Conservation (phyloP, 305 asterid genomes). For the Fraxinus sp. region DNA sequence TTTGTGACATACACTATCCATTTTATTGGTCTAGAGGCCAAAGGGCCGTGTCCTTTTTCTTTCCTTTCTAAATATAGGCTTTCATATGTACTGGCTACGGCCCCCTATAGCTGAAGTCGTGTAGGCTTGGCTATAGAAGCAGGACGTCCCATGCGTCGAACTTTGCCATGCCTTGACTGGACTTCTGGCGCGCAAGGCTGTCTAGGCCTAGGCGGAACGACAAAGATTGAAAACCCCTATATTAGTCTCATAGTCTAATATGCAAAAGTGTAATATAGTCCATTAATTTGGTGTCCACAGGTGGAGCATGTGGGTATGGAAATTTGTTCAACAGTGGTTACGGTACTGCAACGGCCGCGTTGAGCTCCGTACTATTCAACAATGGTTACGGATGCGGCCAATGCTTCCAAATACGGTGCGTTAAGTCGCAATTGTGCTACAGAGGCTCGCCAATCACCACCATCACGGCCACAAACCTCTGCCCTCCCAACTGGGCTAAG, state of each 20-base stretch:
- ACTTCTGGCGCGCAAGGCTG: not conserved
- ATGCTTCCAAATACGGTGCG: slow-evolving; percentile 74
- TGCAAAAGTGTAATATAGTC: not conserved
- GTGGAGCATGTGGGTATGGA: slow-evolving; percentile 94
- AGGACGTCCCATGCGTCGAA: not conserved
- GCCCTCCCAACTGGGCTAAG: slow-evolving; percentile 84
- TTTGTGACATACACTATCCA: too few species aligned
- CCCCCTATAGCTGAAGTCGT: not conserved
- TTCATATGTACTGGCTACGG: not conserved
- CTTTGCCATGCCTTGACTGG: not conserved
- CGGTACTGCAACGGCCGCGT: slow-evolving; percentile 73
- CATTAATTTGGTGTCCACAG: slow-evolving; percentile 22
- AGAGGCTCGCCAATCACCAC: slow-evolving; percentile 53
- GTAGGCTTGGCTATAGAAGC: not conserved
- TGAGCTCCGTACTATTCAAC: slow-evolving; percentile 72
- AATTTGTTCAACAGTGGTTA: slow-evolving; percentile 61
- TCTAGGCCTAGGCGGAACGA: not conserved
- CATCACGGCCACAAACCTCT: slow-evolving; percentile 85
- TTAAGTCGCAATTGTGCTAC: slow-evolving; percentile 47
- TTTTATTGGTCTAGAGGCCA: not conserved
- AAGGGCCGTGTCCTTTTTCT: not conserved
- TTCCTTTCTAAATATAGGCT: not conserved
- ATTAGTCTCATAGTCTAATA: not conserved
- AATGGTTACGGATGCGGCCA: slow-evolving; percentile 83
- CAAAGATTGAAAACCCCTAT: not conserved